A percentile compares a stretch with the other conserved stretches of the same genome.
Conservation (phyloP, 768 basidiomycete species). For the Lactifluus echinatus region DNA sequence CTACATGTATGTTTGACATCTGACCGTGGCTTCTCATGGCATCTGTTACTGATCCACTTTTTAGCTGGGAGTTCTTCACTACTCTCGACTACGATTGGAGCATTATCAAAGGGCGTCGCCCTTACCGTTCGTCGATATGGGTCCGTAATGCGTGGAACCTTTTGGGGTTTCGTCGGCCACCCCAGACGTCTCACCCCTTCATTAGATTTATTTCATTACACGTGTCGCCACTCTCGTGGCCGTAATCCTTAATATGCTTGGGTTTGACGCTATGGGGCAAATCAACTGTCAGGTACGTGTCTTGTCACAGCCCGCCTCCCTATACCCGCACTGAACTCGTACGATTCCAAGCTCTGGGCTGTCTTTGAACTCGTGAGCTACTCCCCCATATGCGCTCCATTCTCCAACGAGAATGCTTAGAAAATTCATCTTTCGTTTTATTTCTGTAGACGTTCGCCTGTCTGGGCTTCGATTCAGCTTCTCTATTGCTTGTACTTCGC, state of each 20-base stretch:
- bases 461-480: not conserved
- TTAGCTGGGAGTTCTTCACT: no score
- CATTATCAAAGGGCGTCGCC: no score
- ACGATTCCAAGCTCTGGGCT: not conserved
- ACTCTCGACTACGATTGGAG: no score
- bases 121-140: no score
- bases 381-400: not conserved
- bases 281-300: no score
- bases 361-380: not conserved
- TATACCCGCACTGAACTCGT: no score
- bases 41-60: no score
- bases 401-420: not conserved
- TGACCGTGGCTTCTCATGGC: no score
- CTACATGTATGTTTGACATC: no score
- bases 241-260: not conserved
- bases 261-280: not conserved
- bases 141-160: no score
- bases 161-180: no score
- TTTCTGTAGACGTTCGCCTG: not conserved
- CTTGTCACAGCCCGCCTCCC: not conserved
- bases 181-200: no score
- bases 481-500: not conserved
- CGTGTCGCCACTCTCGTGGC: not conserved
- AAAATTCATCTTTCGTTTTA: not conserved
- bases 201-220: not conserved